Base-by-base conservation (phyloP, 2,329 filamentous ascomycete species). In the Nigrospora sphaerica region DNA sequence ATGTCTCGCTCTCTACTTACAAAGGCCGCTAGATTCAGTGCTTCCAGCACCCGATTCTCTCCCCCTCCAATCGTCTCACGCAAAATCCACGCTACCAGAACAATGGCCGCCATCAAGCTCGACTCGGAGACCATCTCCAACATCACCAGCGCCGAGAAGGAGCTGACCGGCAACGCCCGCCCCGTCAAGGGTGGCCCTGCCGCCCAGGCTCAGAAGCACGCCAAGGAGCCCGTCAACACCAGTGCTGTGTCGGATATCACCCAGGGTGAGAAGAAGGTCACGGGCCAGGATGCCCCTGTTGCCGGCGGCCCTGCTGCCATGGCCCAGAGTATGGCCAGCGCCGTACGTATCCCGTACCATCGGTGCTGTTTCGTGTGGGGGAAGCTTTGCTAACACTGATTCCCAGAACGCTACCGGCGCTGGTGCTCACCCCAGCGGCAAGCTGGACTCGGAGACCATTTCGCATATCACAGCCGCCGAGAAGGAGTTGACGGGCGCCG, bases 141-240 rank as follows among this genome's bases (percentile, higher is more conserved):
- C 42, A 68, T 72, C 54, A 68, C 63, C 2, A 58, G 63, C 12
- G 62, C 61, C 6, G 68, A 72, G 50, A 70, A 67, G 47, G 50
- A 57, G 13, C 51, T 70, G 44, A 70, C 68, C 0, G 59, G 65
- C 28, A 49, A 61, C 44, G 57, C 58, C n/a, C 47, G 56, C 9
- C 65, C 67, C 16, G 56, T 62, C 2, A 50, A 57, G 37, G 59
- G 57, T 18, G 68, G 68, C 3, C 68, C 68, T 0, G 70, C 66
- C 1, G 64, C 67, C 14, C 57, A 61, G 44, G 68, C 67, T 3
- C 67, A 71, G 49, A 58, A 60, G 28, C 65, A 71, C 45, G 53
- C 52, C 33, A 53, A 54, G 34, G 44, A 63, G 39, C 43, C 47
- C 6, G 47, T 71, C 37, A 63, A 57, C 6, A 40, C 55, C 2